Conservation (phyloP, 805 yeast genomes). For the Ogataea saltuana region DNA sequence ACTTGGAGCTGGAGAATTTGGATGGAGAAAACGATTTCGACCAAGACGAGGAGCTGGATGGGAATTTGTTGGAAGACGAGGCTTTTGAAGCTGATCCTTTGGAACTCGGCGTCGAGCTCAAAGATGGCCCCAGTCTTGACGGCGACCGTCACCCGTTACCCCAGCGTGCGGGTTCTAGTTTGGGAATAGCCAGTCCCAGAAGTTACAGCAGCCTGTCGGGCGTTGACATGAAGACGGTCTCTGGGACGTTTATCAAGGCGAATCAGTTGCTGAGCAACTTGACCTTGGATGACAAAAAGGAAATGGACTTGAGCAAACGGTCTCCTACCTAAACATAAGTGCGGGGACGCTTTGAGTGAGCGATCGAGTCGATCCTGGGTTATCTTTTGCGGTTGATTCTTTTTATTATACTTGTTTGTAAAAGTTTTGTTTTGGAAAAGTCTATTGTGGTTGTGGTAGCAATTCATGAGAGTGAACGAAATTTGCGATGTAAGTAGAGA, state of each 20-base stretch:
- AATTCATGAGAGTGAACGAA: no score
- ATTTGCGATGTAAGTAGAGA: no score
- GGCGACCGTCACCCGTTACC: conserved; percentile 6
- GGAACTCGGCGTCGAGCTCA: conserved; percentile 8
- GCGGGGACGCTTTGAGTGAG: no score
- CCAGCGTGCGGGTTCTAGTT: not conserved
- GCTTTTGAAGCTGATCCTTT: conserved; percentile 11
- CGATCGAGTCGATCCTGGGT: no score
- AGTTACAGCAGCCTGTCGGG: conserved; percentile 18
- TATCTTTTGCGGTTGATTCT: not conserved
- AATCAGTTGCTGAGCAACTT: conserved; percentile 24
- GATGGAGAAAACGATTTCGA: conserved; percentile 29
- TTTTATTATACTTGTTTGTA: conserved; percentile 1
- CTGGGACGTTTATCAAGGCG: conserved; percentile 30
- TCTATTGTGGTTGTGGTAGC: no score
- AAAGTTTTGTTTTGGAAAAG: not conserved
- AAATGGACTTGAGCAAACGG: not conserved
- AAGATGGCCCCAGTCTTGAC: not conserved
- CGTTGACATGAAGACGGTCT: conserved; percentile 20
- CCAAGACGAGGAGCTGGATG: conserved; percentile 22
- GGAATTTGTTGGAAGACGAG: conserved; percentile 13
- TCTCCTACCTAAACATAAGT: no score
- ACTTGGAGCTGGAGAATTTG: conserved; percentile 33
- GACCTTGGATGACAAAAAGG: conserved; percentile 15
- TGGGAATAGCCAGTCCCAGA: conserved; percentile 19